These are phyloP conservation scores for Metschnikowia orientalis DNA, from an alignment of 805 yeast species.

Conservation along the genomic window DNA sequence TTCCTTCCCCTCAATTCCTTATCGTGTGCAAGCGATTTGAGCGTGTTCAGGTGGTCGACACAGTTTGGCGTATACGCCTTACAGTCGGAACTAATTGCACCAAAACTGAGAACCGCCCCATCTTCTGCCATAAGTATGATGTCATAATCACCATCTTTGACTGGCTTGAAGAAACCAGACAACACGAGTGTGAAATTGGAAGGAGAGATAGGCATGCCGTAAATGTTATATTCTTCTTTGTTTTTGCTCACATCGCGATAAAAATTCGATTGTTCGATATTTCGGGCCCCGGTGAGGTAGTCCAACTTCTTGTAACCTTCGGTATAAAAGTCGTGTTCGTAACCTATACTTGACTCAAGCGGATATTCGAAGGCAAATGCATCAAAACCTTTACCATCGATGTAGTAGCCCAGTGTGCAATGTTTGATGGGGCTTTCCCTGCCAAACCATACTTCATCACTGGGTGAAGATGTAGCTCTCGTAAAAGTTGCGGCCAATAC, in stretches of 20 bases:
- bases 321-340: constrained; percentile 4
- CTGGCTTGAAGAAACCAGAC: constrained; percentile 8
- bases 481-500: too few relatives aligned
- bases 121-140: constrained; percentile 7
- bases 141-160: constrained; percentile 4
- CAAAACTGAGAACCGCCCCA: constrained; percentile 7
- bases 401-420: too few relatives aligned
- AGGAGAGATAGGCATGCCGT: constrained; percentile 2
- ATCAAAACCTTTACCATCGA: too few relatives aligned
- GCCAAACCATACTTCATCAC: too few relatives aligned
- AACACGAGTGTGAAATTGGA: constrained; percentile 8
- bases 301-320: constrained; percentile 3
- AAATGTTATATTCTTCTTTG: too few relatives aligned
- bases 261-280: constrained; percentile 1
- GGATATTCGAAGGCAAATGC: constrained; percentile 7
- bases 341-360: not conserved
- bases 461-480: too few relatives aligned
- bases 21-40: not conserved
- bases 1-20: not conserved
- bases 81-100: constrained; percentile 6
- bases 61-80: constrained; percentile 4
- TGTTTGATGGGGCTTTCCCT: too few relatives aligned
- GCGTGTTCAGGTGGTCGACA: too few relatives aligned
- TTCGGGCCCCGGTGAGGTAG: not conserved
- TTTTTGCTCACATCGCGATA: not conserved